Evolutionary conservation across 345 rosid species (phyloP).

Genomic region (Garcia nutans): DNA sequence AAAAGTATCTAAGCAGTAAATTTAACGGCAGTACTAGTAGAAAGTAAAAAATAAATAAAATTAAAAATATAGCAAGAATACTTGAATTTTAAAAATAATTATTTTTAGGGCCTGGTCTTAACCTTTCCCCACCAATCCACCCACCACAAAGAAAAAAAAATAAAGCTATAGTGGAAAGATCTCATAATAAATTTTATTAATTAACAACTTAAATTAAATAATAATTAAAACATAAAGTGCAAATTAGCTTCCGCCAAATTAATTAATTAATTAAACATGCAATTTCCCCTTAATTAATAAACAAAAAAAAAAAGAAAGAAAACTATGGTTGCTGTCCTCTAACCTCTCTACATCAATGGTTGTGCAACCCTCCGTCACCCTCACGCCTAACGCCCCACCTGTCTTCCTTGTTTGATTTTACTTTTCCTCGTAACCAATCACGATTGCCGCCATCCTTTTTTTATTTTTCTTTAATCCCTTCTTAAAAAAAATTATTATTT

Average conservation of each 20-base stretch:
- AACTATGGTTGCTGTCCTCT: conserved; percentile 12
- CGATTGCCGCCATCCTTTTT: conserved; percentile 29
- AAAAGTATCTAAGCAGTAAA: too few species aligned
- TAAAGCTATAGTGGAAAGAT: background rate
- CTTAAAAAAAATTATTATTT: background rate
- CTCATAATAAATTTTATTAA: background rate
- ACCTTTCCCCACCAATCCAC: conserved; percentile 18
- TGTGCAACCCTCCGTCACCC: conserved; percentile 20
- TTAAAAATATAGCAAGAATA: too few species aligned
- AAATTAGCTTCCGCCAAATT: too few species aligned
- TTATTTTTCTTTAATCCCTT: background rate
- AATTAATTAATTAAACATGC: too few species aligned
- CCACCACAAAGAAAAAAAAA: conserved; percentile 1
- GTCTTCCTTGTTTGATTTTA: conserved; percentile 6
- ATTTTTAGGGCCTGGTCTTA: conserved; percentile 6
- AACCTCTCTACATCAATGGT: conserved; percentile 9
- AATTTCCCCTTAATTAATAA: too few species aligned
- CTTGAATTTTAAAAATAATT: background rate
- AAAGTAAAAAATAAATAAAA: too few species aligned
- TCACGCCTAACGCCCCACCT: conserved; percentile 18
- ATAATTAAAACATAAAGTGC: background rate
- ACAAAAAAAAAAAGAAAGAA: background rate
- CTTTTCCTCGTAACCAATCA: conserved; percentile 29
- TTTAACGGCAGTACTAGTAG: too few species aligned
- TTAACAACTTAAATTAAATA: background rate